phyloP scores from a whole-genome alignment of 768 basidiomycete species.

The Sporobolomyces pararoseus region DNA sequence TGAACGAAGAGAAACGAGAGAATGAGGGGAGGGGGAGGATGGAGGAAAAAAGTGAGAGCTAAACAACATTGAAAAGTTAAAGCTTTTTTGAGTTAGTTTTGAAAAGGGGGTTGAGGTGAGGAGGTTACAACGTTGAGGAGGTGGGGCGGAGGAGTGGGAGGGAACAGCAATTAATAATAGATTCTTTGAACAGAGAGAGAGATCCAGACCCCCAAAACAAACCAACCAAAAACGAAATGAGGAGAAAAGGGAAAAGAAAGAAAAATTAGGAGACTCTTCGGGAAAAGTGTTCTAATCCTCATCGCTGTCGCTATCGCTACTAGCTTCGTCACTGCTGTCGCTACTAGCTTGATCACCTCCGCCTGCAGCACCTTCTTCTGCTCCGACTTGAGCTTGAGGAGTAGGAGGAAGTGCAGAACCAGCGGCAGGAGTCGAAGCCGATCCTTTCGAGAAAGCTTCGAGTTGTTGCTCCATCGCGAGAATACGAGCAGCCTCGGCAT shows the following conservation, averaged over 20 bases:
- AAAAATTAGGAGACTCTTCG: not conserved
- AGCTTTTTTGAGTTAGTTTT: not conserved
- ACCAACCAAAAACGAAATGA: too few relatives aligned
- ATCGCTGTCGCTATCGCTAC: slow-evolving; percentile 34
- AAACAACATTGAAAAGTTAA: slow-evolving; percentile 2
- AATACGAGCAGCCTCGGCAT: slow-evolving; percentile 92
- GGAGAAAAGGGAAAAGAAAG: not conserved
- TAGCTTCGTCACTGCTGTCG: slow-evolving; percentile 28
- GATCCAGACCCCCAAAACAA: not conserved
- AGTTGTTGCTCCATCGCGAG: slow-evolving; percentile 82
- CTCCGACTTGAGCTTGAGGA: not conserved
- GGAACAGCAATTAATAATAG: not conserved
- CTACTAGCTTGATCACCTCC: slow-evolving; percentile 38
- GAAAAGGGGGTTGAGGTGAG: not conserved
- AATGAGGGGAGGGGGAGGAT: not conserved
- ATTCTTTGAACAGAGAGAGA: not conserved
- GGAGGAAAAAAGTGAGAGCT: not conserved
- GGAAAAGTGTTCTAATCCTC: slow-evolving; percentile 16
- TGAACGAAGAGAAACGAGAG: not conserved
- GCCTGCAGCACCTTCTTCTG: slow-evolving; percentile 3
- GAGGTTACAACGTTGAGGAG: not conserved
- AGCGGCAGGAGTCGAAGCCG: not conserved
- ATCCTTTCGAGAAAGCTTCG: slow-evolving; percentile 66
- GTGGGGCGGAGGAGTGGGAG: not conserved
- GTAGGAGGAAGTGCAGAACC: not conserved